Conservation (phyloP, 371 early-diverging fungal genomes). For the Entomophthora muscae region DNA sequence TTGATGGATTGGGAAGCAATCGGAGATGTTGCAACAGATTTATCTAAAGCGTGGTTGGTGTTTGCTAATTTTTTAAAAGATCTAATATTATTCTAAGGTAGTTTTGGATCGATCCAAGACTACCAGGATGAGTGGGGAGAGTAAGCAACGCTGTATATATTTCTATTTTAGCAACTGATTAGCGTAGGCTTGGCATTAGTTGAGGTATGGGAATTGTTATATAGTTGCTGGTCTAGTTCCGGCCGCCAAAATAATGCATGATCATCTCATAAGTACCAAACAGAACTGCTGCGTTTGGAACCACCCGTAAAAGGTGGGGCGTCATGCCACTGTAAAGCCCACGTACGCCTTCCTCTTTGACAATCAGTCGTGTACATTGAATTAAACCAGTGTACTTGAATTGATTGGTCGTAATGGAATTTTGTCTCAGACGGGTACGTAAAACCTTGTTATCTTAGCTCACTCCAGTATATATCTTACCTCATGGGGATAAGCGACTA, state of each 20-base stretch:
- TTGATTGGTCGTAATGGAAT: constrained; percentile 28
- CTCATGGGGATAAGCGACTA: constrained; percentile 72
- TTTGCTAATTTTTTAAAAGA: no score
- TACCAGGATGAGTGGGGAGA: no score
- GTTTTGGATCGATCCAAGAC: no score
- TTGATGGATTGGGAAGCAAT: no score
- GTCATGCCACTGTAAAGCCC: constrained; percentile 90
- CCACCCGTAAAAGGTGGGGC: constrained; percentile 83
- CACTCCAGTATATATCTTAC: constrained; percentile 30
- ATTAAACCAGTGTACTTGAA: constrained; percentile 63
- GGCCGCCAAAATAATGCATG: constrained; percentile 28
- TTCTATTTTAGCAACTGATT: no score
- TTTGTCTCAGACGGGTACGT: constrained; percentile 72
- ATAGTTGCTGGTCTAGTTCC: no score
- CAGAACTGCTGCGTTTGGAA: constrained; percentile 92
- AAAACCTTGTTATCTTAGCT: constrained; percentile 22
- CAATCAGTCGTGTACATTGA: constrained; percentile 48
- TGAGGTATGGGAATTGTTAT: no score
- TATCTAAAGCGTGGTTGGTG: no score
- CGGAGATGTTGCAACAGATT: no score
- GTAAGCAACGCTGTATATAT: no score
- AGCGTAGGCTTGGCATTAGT: no score
- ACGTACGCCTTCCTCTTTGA: constrained; percentile 65
- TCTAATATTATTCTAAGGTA: no score
- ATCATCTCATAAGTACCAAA: constrained; percentile 84